Evolutionary conservation across 1,139 yeast species (phyloP).

Genomic region (Geotrichum fermentans): DNA sequence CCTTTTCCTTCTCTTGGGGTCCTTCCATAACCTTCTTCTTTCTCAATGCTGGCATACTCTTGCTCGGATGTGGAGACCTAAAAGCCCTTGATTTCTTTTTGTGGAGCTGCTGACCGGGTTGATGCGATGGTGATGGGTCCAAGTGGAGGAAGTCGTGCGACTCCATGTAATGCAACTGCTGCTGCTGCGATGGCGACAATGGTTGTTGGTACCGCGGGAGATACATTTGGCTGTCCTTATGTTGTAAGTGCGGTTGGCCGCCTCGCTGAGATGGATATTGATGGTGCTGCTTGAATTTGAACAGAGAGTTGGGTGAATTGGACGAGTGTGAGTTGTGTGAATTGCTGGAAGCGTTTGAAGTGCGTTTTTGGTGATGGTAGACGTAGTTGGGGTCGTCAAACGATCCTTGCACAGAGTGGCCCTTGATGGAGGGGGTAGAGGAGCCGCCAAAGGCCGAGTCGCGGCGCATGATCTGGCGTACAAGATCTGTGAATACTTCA

Average conservation of each 20-base stretch:
- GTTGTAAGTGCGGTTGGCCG: neutral
- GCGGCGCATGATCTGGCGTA: slow-evolving; percentile 54
- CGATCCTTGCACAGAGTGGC: slow-evolving; percentile 18
- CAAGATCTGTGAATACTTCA: slow-evolving; percentile 82
- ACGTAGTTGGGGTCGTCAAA: slow-evolving; percentile 16
- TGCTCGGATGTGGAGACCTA: slow-evolving; percentile 14
- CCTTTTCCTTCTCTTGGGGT: slow-evolving; percentile 15
- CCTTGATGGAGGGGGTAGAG: neutral
- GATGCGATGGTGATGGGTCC: slow-evolving; percentile 7
- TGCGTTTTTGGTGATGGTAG: slow-evolving; percentile 9
- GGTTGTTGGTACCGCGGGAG: slow-evolving; percentile 11
- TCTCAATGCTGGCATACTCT: slow-evolving; percentile 20
- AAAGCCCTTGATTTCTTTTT: slow-evolving; percentile 5
- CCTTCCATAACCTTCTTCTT: slow-evolving; percentile 4
- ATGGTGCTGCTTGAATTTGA: slow-evolving; percentile 14
- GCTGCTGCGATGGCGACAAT: slow-evolving; percentile 8
- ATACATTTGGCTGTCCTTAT: neutral
- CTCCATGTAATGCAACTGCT: neutral
- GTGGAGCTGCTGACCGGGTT: slow-evolving; percentile 9
- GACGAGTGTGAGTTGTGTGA: slow-evolving; percentile 2
- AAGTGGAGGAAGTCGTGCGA: slow-evolving; percentile 1
- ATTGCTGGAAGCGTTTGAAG: slow-evolving; percentile 5
- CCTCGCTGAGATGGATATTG: neutral
- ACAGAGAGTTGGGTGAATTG: slow-evolving; percentile 6
- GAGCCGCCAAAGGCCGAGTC: slow-evolving; percentile 31